A percentile compares a stretch with the other conserved stretches of the same genome.
phyloP scores from a whole-genome alignment of 2,329 filamentous ascomycete species.

The Ampelomyces quisqualis region DNA sequence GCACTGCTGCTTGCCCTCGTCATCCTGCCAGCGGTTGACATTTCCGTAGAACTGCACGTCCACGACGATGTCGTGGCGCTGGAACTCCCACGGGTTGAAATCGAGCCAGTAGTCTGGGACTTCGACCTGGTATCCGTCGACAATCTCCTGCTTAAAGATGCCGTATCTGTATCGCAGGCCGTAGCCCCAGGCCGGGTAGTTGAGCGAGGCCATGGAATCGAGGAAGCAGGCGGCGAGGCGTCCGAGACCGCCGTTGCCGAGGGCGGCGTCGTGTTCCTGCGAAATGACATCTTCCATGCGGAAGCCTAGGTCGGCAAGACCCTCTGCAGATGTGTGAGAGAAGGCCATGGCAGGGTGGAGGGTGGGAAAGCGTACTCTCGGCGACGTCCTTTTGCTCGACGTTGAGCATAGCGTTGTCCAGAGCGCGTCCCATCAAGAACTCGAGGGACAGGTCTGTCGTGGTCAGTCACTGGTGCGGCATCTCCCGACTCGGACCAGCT shows the following conservation, averaged over 20 bases:
- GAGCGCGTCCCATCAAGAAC: slow-evolving; percentile 92
- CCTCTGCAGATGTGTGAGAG: slow-evolving; percentile 58
- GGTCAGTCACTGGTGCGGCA: slow-evolving; percentile 12
- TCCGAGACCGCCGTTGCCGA: slow-evolving; percentile 94
- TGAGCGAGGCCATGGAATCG: slow-evolving; percentile 90
- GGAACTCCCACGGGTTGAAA: slow-evolving; percentile 99
- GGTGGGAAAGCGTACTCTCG: slow-evolving; percentile 59
- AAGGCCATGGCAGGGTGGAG: slow-evolving; percentile 1
- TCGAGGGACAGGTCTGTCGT: slow-evolving; percentile 79
- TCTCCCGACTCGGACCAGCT: slow-evolving; percentile 17
- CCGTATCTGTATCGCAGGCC: slow-evolving; percentile 88
- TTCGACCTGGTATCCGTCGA: slow-evolving; percentile 96
- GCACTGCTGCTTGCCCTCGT: slow-evolving; percentile 70
- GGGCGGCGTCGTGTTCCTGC: slow-evolving; percentile 93
- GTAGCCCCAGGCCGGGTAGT: slow-evolving; percentile 97
- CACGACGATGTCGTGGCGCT: slow-evolving; percentile 89
- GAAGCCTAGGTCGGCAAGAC: slow-evolving; percentile 87
- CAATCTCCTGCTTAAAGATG: slow-evolving; percentile 99
- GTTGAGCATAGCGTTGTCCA: slow-evolving; percentile 99
- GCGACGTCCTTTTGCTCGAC: slow-evolving; percentile 84
- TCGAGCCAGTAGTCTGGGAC: slow-evolving; percentile 99
- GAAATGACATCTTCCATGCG: slow-evolving; percentile 92
- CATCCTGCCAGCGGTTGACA: slow-evolving; percentile 70
- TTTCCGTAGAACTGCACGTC: slow-evolving; percentile 96
- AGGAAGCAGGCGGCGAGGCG: slow-evolving; percentile 95